A percentile compares a stretch with the other conserved stretches of the same genome.
phyloP scores from a whole-genome alignment of 2,329 filamentous ascomycete genomes.

The Leptographium wingfieldii region DNA sequence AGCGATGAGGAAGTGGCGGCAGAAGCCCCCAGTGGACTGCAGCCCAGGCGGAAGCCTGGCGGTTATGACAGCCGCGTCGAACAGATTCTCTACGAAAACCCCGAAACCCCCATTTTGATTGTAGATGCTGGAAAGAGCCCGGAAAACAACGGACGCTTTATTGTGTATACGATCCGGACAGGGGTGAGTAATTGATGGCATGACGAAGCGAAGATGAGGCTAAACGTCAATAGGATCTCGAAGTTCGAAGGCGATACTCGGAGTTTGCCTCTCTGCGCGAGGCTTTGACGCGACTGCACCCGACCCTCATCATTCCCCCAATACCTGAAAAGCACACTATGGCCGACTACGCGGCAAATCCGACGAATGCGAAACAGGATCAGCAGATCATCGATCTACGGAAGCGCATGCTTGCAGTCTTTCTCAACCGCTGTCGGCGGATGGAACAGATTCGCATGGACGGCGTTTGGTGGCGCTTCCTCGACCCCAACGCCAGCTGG shows the following conservation, averaged over 20 bases:
- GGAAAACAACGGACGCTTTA: conserved; percentile 84
- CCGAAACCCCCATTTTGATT: conserved; percentile 79
- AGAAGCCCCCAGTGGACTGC: conserved; percentile 26
- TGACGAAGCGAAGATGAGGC: background rate
- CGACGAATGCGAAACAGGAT: conserved; percentile 96
- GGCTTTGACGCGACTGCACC: conserved; percentile 81
- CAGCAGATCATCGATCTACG: conserved; percentile 91
- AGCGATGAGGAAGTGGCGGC: conserved; percentile 35
- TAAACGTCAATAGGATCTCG: conserved; percentile 56
- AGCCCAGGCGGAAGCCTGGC: conserved; percentile 59
- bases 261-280: conserved; percentile 88
- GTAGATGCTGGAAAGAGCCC: conserved; percentile 90
- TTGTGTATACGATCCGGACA: conserved; percentile 93
- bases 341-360: conserved; percentile 96
- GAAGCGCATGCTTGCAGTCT: conserved; percentile 94
- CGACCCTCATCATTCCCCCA: conserved; percentile 87
- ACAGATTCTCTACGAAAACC: conserved; percentile 93
- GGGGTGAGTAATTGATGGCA: conserved; percentile 43
- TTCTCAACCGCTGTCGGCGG: conserved; percentile 80
- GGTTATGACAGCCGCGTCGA: conserved; percentile 93
- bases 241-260: conserved; percentile 89
- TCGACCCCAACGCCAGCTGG: conserved; percentile 98
- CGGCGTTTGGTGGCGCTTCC: conserved; percentile 93
- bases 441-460: conserved; percentile 91
- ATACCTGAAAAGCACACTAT: conserved; percentile 99